A percentile compares a stretch with the other conserved stretches of the same genome.
These are phyloP conservation scores for Zychaea mexicana DNA, from an alignment of 371 early-diverging fungal genomes.

Conservation along the genomic window DNA sequence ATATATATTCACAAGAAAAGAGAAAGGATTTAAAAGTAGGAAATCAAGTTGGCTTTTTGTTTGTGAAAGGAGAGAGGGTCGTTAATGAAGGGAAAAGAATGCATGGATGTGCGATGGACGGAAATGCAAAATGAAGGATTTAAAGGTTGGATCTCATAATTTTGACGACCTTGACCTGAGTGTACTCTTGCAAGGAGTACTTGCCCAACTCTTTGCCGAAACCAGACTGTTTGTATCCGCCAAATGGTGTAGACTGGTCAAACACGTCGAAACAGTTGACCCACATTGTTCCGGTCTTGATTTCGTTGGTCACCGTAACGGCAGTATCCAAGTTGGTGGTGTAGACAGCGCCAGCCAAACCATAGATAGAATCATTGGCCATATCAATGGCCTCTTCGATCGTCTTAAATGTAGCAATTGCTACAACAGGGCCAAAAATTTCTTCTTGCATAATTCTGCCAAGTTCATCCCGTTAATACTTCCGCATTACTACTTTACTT, in stretches of 20 bases:
- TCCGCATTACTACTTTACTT: too few species aligned
- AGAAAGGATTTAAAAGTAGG: too few species aligned
- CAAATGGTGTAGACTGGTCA: slow-evolving; percentile 75
- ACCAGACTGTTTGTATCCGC: slow-evolving; percentile 89
- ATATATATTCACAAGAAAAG: too few species aligned
- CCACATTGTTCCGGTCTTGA: slow-evolving; percentile 86
- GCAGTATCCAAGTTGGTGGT: slow-evolving; percentile 70
- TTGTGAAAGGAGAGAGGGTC: too few species aligned
- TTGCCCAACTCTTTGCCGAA: slow-evolving; percentile 80
- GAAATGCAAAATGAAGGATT: background rate
- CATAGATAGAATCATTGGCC: slow-evolving; percentile 81
- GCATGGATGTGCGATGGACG: too few species aligned
- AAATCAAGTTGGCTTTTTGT: too few species aligned
- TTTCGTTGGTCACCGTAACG: slow-evolving; percentile 57
- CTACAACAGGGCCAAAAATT: slow-evolving; percentile 92
- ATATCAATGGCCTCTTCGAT: slow-evolving; percentile 77
- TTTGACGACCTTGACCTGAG: slow-evolving; percentile 68
- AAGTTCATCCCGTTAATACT: slow-evolving; percentile 63
- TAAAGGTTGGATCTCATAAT: slow-evolving; percentile 16
- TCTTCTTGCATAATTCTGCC: slow-evolving; percentile 81
- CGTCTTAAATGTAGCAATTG: slow-evolving; percentile 73
- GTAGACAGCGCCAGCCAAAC: slow-evolving; percentile 88
- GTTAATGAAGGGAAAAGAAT: too few species aligned
- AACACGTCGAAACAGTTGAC: slow-evolving; percentile 51
- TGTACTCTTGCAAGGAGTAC: slow-evolving; percentile 71